Percentiles rank a stretch among this genome's conserved stretches.
Conservation (phyloP, 1,284 basidiomycete genomes). For the Anthracocystis setariae region DNA sequence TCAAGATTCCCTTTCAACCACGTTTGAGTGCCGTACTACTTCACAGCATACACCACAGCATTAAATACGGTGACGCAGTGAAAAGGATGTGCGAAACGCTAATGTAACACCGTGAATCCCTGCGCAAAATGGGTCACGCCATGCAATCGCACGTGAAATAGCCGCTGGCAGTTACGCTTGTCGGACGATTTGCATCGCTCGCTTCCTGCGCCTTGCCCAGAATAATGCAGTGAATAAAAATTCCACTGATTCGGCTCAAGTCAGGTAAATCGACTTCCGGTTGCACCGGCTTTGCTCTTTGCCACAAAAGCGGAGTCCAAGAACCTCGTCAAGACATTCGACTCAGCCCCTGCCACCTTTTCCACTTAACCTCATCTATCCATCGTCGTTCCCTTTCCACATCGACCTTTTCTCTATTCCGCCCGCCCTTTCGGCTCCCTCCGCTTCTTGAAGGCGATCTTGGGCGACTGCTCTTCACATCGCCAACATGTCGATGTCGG, state of each 20-base stretch:
- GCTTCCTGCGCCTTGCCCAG: background rate
- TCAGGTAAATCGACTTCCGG: slow-evolving; percentile 8
- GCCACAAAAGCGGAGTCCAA: slow-evolving; percentile 12
- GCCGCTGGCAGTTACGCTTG: background rate
- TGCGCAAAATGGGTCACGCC: background rate
- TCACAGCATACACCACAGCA: no score
- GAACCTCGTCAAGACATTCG: background rate
- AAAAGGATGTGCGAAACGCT: background rate
- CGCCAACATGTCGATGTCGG: slow-evolving; percentile 66
- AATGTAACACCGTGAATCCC: background rate
- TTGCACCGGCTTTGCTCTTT: slow-evolving; percentile 31
- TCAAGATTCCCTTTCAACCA: no score
- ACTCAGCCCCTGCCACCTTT: slow-evolving; percentile 1
- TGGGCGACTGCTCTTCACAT: no score
- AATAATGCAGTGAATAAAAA: no score
- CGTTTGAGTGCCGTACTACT: no score
- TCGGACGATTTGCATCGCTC: slow-evolving; percentile 12
- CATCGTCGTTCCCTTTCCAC: background rate
- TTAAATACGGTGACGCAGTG: no score
- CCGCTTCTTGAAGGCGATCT: no score
- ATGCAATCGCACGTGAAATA: slow-evolving; percentile 7
- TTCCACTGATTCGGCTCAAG: background rate
- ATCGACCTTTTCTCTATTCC: no score
- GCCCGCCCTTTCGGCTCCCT: no score
- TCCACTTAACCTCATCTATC: background rate